A percentile compares a stretch with the other conserved stretches of the same genome.
Conservation (phyloP, 1,284 basidiomycete genomes). For the Trametes pubescens region DNA sequence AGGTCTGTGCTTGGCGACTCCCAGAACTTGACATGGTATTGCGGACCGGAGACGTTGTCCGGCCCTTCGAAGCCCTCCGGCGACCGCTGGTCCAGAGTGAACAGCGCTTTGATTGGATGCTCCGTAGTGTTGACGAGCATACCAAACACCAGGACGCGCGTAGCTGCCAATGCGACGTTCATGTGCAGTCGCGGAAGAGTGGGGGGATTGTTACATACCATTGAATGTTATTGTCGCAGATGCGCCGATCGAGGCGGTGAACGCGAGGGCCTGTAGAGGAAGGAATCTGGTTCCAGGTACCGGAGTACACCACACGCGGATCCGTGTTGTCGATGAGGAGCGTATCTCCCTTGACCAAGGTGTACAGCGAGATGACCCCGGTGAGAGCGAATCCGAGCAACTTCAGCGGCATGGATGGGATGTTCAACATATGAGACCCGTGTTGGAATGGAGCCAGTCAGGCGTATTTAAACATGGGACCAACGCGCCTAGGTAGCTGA, state of each 20-base stretch:
- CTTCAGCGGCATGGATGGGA: not conserved
- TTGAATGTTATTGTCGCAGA: not conserved
- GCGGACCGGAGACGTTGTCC: not conserved
- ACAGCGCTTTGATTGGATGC: not conserved
- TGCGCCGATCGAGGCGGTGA: not conserved
- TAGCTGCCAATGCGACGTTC: not conserved
- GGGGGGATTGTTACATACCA: not conserved
- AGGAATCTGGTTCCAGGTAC: not conserved
- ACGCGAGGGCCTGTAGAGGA: not conserved
- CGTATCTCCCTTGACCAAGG: not conserved
- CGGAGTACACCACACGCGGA: not conserved
- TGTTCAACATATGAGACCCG: no score
- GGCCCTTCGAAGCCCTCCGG: not conserved
- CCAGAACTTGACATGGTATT: conserved; percentile 2
- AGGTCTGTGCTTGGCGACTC: not conserved
- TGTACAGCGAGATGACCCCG: not conserved
- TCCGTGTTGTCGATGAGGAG: not conserved
- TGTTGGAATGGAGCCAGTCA: no score
- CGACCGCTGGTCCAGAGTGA: not conserved
- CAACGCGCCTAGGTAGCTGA: no score
- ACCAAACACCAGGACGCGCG: not conserved
- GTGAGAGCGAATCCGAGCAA: not conserved
- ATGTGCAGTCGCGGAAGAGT: no score
- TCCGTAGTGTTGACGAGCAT: not conserved
- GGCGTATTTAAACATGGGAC: no score